phyloP scores from a whole-genome alignment of 176 grass and related monocot species.

The bread wheat (Triticum aestivum) region DNA sequence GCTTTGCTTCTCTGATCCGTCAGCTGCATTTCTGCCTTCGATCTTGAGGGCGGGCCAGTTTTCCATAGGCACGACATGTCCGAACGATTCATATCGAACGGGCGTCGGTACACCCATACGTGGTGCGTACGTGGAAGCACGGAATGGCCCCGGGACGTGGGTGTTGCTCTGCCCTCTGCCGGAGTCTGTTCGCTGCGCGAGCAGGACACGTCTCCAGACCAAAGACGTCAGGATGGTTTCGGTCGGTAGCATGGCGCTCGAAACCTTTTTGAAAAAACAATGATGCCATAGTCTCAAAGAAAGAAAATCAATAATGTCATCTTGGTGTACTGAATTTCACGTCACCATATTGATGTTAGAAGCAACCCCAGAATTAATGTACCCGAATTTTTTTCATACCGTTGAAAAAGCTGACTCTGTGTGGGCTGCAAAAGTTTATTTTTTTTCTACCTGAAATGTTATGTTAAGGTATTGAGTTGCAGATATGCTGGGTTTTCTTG shows the following conservation, averaged over 20 bases:
- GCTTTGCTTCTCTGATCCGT: too few relatives aligned
- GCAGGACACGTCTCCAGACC: not conserved
- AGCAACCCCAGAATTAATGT: not conserved
- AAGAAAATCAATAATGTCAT: not conserved
- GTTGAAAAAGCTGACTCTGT: too few relatives aligned
- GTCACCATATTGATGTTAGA: not conserved
- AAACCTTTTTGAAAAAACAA: not conserved
- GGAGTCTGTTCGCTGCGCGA: not conserved
- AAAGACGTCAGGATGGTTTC: not conserved
- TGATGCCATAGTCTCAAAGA: not conserved
- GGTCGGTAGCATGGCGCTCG: not conserved
- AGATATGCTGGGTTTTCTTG: too few relatives aligned
- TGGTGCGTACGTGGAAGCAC: conserved; percentile 31
- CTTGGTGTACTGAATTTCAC: not conserved
- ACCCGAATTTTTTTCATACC: too few relatives aligned
- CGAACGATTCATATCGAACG: not conserved
- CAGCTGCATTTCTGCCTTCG: too few relatives aligned
- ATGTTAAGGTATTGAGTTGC: too few relatives aligned
- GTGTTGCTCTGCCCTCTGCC: not conserved
- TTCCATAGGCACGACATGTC: not conserved
- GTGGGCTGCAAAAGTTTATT: too few relatives aligned
- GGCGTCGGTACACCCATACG: not conserved
- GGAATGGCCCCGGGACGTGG: not conserved
- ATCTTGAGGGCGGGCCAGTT: too few relatives aligned
- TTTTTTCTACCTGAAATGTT: too few relatives aligned